Percentiles rank a stretch among this genome's conserved stretches.
phyloP scores from a whole-genome alignment of 2,329 filamentous ascomycete species.

The Alternaria metachromatica region DNA sequence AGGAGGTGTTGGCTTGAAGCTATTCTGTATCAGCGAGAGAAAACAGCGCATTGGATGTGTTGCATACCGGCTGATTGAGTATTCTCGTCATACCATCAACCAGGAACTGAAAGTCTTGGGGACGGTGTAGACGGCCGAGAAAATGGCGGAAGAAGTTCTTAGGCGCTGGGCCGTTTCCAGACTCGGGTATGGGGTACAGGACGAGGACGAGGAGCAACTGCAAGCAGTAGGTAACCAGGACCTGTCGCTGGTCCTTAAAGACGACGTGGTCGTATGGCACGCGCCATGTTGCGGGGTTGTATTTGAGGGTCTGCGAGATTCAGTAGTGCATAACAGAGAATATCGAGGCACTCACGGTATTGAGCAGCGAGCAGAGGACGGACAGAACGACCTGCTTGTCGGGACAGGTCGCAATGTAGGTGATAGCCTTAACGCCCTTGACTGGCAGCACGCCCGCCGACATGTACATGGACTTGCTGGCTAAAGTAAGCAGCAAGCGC shows the following conservation, averaged over 20 bases:
- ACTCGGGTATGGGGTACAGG: constrained; percentile 86
- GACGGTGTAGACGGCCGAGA: constrained; percentile 84
- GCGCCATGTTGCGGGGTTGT: constrained; percentile 92
- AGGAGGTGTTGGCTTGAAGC: constrained; percentile 86
- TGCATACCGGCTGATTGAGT: constrained; percentile 77
- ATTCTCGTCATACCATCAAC: constrained; percentile 94
- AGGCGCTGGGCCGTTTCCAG: constrained; percentile 66
- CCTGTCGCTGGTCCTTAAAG: constrained; percentile 88
- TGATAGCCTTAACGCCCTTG: constrained; percentile 81
- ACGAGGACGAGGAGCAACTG: constrained; percentile 87
- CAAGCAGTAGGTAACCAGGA: constrained; percentile 87
- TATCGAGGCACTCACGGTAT: constrained; percentile 70
- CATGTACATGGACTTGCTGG: constrained; percentile 94
- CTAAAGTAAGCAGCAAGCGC: constrained; percentile 81
- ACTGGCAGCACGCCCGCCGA: constrained; percentile 80
- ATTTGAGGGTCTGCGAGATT: constrained; percentile 79
- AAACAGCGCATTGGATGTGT: no score
- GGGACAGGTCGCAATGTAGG: constrained; percentile 84
- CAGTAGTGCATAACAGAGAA: constrained; percentile 10
- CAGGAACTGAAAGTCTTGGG: constrained; percentile 97
- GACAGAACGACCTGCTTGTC: constrained; percentile 94
- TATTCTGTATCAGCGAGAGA: constrained; percentile 39
- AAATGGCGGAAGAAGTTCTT: constrained; percentile 97
- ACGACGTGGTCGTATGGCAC: constrained; percentile 93
- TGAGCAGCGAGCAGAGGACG: constrained; percentile 87